phyloP scores from a whole-genome alignment of 176 grass and related monocot genomes.

The Musa acuminata region DNA sequence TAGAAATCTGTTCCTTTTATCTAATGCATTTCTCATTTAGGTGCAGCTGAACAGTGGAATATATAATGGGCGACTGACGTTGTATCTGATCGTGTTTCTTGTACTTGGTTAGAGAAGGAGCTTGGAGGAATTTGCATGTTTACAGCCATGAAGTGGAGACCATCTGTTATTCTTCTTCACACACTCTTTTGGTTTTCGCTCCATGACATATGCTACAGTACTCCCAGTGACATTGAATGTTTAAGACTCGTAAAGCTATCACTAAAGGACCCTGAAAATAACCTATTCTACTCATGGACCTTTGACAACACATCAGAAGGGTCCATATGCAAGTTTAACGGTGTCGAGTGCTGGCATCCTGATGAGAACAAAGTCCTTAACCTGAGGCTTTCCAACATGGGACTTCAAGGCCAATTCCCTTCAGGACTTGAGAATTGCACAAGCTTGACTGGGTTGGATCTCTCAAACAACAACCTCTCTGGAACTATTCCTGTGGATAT shows the following conservation, averaged over 20 bases:
- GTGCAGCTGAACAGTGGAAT: neutral
- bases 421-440: constrained; percentile 75
- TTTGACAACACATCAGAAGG: constrained; percentile 29
- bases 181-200: constrained; percentile 2
- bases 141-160: constrained; percentile 5
- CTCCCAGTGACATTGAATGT: constrained; percentile 7
- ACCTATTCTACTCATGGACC: neutral
- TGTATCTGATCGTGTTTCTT: neutral
- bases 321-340: constrained; percentile 60
- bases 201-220: constrained; percentile 12
- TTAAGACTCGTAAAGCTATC: neutral
- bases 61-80: neutral
- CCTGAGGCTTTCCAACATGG: constrained; percentile 70
- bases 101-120: neutral
- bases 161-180: constrained; percentile 9
- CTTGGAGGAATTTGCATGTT: neutral
- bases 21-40: neutral
- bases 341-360: constrained; percentile 91
- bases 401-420: constrained; percentile 61
- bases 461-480: constrained; percentile 73
- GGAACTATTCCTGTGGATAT: constrained; percentile 59
- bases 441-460: constrained; percentile 71
- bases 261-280: constrained; percentile 6
- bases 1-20: neutral
- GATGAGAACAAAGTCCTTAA: constrained; percentile 74